Evolutionary conservation across 2,329 filamentous ascomycete species (phyloP).

Genomic region (Monilinia laxa): DNA sequence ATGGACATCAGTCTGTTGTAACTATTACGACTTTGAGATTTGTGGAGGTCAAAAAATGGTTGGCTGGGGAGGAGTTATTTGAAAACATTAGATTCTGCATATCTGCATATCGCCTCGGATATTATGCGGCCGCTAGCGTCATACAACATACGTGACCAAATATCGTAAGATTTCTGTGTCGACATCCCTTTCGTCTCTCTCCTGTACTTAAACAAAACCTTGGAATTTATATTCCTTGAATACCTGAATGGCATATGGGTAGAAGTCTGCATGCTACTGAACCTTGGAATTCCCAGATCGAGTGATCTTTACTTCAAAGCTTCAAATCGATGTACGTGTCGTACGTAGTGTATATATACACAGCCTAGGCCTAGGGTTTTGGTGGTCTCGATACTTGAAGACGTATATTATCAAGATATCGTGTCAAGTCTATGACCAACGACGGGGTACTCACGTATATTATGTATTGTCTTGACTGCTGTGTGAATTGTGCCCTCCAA

Average conservation of each 20-base stretch:
- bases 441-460: background rate
- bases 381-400: background rate
- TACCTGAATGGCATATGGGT: background rate
- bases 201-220: background rate
- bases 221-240: background rate
- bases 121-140: background rate
- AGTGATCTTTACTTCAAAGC: background rate
- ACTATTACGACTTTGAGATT: background rate
- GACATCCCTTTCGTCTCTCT: background rate
- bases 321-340: background rate
- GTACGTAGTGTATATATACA: background rate
- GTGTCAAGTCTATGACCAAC: background rate
- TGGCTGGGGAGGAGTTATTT: background rate
- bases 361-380: conserved; percentile 14
- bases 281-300: background rate
- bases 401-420: background rate
- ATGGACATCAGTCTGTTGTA: background rate
- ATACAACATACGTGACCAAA: background rate
- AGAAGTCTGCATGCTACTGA: background rate
- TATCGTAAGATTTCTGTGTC: background rate
- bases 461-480: background rate
- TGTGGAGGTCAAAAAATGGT: background rate
- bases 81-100: background rate
- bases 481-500: too few species aligned
- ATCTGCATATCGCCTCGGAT: background rate